Evolutionary conservation across 352 stramenopile genomes (phyloP), one percentile per base, ranked within the genome.

Genomic region (Phytophthora sojae): DNA sequence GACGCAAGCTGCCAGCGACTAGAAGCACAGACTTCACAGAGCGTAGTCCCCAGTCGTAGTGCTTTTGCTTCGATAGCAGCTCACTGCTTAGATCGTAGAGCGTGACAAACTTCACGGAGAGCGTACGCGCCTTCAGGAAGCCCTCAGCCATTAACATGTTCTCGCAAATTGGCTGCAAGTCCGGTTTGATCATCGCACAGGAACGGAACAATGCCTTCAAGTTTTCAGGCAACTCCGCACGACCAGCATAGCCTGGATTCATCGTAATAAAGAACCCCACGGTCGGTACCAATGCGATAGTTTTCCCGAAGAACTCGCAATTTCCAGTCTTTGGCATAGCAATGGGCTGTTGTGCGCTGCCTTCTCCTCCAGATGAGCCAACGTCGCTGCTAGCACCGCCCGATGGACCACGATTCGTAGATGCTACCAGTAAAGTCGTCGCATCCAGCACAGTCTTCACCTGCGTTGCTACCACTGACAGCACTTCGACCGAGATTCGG

Each of bases 371-470:
- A 44, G 59, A 71, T 4, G 65, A 56, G 12, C 55, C 50, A 53
- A 57, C 37, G 7, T 73, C 66, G 12, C 57, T 42, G 15, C n/a
- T 56, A 47, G 21, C 39, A 21, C 26, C 54, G 26, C 39, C 44
- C 52, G 61, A 57, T 21, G 50, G 53, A 9, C 61, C 57, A 15
- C 67, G 67, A n/a, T 63, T 73, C 25, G 67, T 67, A n/a, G 62
- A 69, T 2, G 67, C 67, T 47, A 79, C 58, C 0, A 79, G 25
- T 15, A 79, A 26, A 2, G 71, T 64, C 3, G 61, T 79, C 14
- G 95, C 94, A 76, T 99, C 97, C 64, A 99, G 83, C 25, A 99
- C 95, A 0, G 96, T 99, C 70, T 99, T 99, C n/a, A 99, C 96
- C 64, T 99, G 97, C 3, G 96, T 98, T 15, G 96, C 95, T 12